Conservation (phyloP, 139 green algal genomes). For the Chlamydomonas sphaeroides region DNA sequence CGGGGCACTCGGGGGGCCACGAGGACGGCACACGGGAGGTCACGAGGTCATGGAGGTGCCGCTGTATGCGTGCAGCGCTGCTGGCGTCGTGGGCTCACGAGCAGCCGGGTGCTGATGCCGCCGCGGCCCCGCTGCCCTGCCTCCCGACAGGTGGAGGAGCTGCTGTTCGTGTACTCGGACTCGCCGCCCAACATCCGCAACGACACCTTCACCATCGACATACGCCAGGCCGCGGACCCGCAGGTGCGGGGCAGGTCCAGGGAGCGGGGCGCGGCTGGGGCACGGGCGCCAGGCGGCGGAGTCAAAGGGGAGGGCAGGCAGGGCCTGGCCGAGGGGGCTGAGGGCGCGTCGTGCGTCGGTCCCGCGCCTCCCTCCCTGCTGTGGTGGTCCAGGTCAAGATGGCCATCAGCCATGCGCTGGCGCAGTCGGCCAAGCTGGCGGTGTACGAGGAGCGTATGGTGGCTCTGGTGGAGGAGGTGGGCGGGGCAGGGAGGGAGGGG, state of each 20-base stretch:
- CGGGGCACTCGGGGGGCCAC: too few relatives aligned
- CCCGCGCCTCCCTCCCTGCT: neutral
- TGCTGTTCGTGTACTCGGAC: slow-evolving; percentile 71
- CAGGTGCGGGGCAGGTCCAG: neutral
- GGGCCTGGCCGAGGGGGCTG: too few relatives aligned
- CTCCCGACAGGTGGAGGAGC: slow-evolving; percentile 39
- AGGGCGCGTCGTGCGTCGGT: too few relatives aligned
- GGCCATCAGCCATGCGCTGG: slow-evolving; percentile 65
- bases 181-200: slow-evolving; percentile 83
- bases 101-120: too few relatives aligned
- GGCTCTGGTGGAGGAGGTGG: slow-evolving; percentile 71
- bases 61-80: too few relatives aligned
- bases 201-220: slow-evolving; percentile 85
- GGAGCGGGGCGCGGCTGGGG: neutral
- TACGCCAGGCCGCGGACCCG: slow-evolving; percentile 9
- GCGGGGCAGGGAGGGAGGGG: neutral
- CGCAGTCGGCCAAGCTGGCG: slow-evolving; percentile 81
- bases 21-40: too few relatives aligned
- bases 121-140: neutral
- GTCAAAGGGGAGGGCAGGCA: too few relatives aligned
- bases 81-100: too few relatives aligned
- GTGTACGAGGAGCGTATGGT: slow-evolving; percentile 85
- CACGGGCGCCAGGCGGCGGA: neutral
- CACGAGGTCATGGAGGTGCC: too few relatives aligned
- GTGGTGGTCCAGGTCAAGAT: slow-evolving; percentile 69